Conservation (phyloP, 2,329 filamentous ascomycete genomes). For the Phialemonium atrogriseum region DNA sequence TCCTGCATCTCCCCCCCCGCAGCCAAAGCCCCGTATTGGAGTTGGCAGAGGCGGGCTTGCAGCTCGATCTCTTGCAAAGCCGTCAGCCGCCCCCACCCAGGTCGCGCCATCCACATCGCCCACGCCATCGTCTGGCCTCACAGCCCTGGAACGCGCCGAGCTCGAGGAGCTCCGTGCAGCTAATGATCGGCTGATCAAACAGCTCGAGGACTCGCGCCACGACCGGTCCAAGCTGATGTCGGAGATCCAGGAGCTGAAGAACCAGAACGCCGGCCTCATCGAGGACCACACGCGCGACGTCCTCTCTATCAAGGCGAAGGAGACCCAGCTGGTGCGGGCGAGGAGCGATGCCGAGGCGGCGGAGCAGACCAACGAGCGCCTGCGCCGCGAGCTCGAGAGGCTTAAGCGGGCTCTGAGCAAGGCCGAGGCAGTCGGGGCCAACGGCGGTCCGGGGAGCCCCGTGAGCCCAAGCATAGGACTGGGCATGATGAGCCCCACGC, state of each 20-base stretch:
- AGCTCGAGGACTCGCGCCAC: constrained; percentile 71
- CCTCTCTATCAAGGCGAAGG: constrained; percentile 94
- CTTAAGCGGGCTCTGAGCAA: constrained; percentile 77
- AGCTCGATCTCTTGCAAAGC: constrained; percentile 76
- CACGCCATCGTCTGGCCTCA: constrained; percentile 56
- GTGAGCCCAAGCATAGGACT: constrained; percentile 16
- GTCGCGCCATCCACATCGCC: constrained; percentile 46
- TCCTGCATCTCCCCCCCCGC: constrained; percentile 37
- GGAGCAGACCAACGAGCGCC: constrained; percentile 75
- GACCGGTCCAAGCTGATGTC: constrained; percentile 76
- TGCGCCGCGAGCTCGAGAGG: constrained; percentile 82
- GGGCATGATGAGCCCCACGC: constrained; percentile 40
- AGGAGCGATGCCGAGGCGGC: constrained; percentile 83
- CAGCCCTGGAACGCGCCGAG: constrained; percentile 80
- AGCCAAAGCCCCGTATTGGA: constrained; percentile 53
- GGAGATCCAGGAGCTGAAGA: constrained; percentile 89
- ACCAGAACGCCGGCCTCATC: constrained; percentile 92
- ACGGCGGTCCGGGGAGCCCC: constrained; percentile 18
- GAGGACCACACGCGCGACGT: constrained; percentile 96
- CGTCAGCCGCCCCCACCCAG: constrained; percentile 42
- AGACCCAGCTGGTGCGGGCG: constrained; percentile 90
- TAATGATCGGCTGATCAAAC: constrained; percentile 67
- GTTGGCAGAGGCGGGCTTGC: constrained; percentile 76
- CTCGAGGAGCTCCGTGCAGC: constrained; percentile 79
- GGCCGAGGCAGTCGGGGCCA: constrained; percentile 41